Evolutionary conservation across 352 stramenopile genomes (phyloP), one percentile per base, ranked within the genome.

Genomic region (Pythium guiyangense): DNA sequence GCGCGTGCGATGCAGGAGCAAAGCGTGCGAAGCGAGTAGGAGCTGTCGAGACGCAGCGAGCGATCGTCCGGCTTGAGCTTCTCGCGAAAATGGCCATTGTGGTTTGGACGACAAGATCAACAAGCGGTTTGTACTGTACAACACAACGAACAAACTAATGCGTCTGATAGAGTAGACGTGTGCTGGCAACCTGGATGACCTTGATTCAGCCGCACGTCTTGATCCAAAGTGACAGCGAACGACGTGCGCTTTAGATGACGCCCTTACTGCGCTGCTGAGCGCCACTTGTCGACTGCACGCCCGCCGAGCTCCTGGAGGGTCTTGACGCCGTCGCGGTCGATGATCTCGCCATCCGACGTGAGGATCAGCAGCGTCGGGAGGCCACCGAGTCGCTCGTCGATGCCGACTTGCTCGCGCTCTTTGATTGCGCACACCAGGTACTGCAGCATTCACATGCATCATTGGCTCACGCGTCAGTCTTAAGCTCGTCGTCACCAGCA

Each of bases 341-440:
- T 63, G 51, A 94, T 39, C 20, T 86, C 66, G 56, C 84, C 84
- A 39, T 84, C 70, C 2, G 63, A 45, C 17, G 73, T 57, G 29
- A 94, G 76, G n/a, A 93, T 59, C 43, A 92, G 71, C 29, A 94
- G 63, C 53, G 75, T 91, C 20, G 85, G 85, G 52, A 94, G 86
- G 34, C 83, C 85, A 29, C 70, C 68, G 52, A 86, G 74, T 53
- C 84, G 83, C 17, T 85, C 71, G 42, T 71, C 71, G 18, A 88
- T 76, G 26, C 71, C 75, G 9, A 94, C 67, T 2, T 54, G 65
- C 3, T 62, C 48, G 63, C 79, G 69, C 58, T 94, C 85, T 31
- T 84, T 87, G 25, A 60, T 64, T 15, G 85, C 85, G 54, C 83
- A 92, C 34, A 92, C 73, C 11, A 74, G 69, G 61, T 90, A 94